Conservation (phyloP, 768 basidiomycete species). For the Mycena epipterygia region DNA sequence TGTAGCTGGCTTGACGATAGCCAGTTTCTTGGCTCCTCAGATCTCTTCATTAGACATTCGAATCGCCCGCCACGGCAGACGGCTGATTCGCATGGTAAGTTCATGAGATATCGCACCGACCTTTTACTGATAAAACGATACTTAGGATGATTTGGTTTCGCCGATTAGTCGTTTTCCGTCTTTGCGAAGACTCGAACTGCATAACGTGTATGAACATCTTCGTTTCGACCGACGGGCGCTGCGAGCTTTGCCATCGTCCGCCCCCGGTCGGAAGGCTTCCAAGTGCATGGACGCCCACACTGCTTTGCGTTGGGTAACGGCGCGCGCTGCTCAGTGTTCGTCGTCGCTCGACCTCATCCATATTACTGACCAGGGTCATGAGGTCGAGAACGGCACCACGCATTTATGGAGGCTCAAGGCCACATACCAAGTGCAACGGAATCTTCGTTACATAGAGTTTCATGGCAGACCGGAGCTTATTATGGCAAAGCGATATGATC, state of each 20-base stretch:
- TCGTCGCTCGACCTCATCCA: neutral
- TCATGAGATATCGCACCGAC: neutral
- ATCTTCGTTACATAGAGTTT: neutral
- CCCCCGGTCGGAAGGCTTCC: neutral
- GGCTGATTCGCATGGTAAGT: neutral
- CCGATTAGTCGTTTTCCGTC: neutral
- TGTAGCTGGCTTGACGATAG: neutral
- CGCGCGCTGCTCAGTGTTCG: neutral
- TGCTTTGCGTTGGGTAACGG: conserved; percentile 13
- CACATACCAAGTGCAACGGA: neutral
- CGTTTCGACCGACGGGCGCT: neutral
- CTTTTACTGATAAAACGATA: neutral
- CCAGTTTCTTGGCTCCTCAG: neutral
- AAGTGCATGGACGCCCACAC: neutral
- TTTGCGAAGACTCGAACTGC: neutral
- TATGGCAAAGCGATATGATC: neutral
- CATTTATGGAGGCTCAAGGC: conserved; percentile 2
- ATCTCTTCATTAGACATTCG: neutral
- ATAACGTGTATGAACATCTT: neutral
- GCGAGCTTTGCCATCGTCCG: neutral
- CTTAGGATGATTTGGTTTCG: conserved; percentile 16
- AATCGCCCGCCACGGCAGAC: neutral
- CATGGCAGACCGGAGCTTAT: neutral
- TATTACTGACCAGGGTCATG: conserved; percentile 8
- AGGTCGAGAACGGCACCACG: neutral